Base-by-base conservation (phyloP, 768 basidiomycete genomes). In the Suillus americanus region DNA sequence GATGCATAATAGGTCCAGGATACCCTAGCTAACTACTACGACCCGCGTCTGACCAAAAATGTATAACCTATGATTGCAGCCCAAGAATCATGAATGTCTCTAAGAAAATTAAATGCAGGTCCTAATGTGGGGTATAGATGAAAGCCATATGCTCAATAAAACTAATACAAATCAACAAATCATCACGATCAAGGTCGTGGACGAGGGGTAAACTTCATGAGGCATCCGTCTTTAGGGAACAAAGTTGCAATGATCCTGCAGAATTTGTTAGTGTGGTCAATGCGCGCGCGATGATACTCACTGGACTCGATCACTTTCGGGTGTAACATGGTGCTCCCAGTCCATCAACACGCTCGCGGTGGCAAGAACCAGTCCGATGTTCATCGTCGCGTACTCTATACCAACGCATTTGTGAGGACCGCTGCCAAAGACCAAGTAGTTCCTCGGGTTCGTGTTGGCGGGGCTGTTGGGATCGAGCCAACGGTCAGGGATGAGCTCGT, bases 341-440 rank as follows among this genome's bases (percentile, higher is more conserved):
- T 96, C 82, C 80, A 95, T 86, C 72, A 89, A 80, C 40, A 86
- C 83, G 61, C 85, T 84, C 0, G 96, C 95, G n/a, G 87, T 88
- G 6, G 90, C 95, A 33, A 99, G 83, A 4, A 90, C 89, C 23
- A 96, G 83, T 1, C 84, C 90, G 63, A 98, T 94, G 78, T 96
- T 95, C 88, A 95, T 89, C 69, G 83, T 85, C 43, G 96, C 94
- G 73, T 99, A 99, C 76, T 97, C 95, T 60, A 93, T 72, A 35
- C 94, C 96, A 66, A 97, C 94, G 77, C 95, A 96, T 68, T 87
- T 86, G 79, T 98, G 95, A 61, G 95, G 95, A 7, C 96, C 96
- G 67, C 87, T 88, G 48, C 97, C 97, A 76, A 95, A 99, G 35
- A 98, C 93, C 67, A 99, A 88, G 76, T 94, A 99, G 79, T 99